These are phyloP conservation scores for Conringia planisiliqua DNA, from an alignment of 345 rosid genomes.

Conservation along the genomic window DNA sequence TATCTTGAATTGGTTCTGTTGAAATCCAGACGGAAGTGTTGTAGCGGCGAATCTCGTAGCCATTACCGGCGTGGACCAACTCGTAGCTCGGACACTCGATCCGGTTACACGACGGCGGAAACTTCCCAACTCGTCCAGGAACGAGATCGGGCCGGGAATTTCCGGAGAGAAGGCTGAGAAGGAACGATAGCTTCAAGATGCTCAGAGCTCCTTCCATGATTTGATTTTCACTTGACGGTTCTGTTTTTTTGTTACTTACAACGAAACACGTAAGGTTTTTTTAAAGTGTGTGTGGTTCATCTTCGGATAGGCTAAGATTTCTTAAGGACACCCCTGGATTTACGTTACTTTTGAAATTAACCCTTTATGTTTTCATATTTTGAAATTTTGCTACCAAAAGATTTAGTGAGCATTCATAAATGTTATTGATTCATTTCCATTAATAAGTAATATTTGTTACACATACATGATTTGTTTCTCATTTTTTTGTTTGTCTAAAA, in stretches of 20 bases:
- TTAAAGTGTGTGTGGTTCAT: background rate
- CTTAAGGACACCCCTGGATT: background rate
- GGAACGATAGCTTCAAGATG: background rate
- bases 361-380: background rate
- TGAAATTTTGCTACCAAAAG: background rate
- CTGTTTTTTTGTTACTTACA: background rate
- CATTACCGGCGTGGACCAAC: background rate
- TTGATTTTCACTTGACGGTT: too few relatives aligned
- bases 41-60: background rate
- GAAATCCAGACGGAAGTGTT: background rate
- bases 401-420: too few relatives aligned
- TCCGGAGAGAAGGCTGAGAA: background rate
- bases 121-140: background rate
- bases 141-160: background rate
- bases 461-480: too few relatives aligned
- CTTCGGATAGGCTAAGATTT: background rate
- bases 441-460: too few relatives aligned
- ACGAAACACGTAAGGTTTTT: background rate
- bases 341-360: background rate
- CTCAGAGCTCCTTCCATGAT: background rate
- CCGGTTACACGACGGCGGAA: background rate
- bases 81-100: background rate
- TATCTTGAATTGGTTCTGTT: background rate
- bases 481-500: too few relatives aligned
- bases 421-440: too few relatives aligned